Evolutionary conservation across 768 basidiomycete genomes (phyloP), one percentile per base, ranked within the genome.

Genomic region (Lepiota venenata): DNA sequence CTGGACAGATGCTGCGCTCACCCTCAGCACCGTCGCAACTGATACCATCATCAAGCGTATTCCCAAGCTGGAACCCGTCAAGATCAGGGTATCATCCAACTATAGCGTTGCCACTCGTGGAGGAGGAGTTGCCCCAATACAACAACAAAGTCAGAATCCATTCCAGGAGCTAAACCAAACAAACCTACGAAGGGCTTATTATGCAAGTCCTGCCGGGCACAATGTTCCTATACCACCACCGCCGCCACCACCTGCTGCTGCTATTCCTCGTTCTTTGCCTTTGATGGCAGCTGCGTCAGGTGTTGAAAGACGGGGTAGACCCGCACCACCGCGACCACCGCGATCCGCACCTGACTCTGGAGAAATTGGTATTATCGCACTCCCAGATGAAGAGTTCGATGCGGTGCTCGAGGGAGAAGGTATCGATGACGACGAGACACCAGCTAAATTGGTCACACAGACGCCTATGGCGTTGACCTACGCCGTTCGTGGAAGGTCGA

Each of bases 391-490:
- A 9, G 43, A 20, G 6, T 5, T 22, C 0, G 44, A 46, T 21
- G 36, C 37, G 15, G 43, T 7, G 9, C 15, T 15, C 7, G 32
- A 37, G 10, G 25, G 29, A 46, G 25, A 4, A 14, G 20, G n/a
- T 46, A n/a, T n/a, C n/a, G 44, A n/a, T 9, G 27, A 35, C 2
- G 50, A 36, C 2, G 52, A 47, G 20, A 18, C 15, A 43, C 69
- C 75, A 0, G 70, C 63, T 10, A 75, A 79, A 2, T 62, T 77
- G n/a, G 74, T 81, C 18, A 74, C 68, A 8, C 79, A 81, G 60
- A 82, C 77, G 0, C 78, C 83, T 1, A 68, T 83, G 20, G 75
- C 81, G 0, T 68, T 79, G 14, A 74, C 78, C 0, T 85, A 77
- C 55, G 64, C 73, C 16, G 80, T 85, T 16, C 74, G 76, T 21